phyloP scores from a whole-genome alignment of 2,329 filamentous ascomycete genomes.

The Ophiostoma sp. region DNA sequence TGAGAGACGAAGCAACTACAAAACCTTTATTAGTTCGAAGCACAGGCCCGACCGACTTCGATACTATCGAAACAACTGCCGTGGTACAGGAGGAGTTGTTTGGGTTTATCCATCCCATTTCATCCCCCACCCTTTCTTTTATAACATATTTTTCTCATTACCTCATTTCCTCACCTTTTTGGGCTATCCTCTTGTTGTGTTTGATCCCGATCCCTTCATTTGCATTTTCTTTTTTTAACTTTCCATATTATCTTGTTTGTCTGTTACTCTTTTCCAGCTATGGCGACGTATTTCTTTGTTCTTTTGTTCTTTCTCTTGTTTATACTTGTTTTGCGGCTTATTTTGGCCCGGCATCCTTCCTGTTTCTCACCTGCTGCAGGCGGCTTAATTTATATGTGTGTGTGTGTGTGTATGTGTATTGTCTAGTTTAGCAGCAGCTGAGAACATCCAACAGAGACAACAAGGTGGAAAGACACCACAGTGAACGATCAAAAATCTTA shows the following conservation, averaged over 20 bases:
- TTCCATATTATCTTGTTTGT: conserved; percentile 24
- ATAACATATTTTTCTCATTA: background rate
- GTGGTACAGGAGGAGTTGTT: background rate
- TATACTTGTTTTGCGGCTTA: background rate
- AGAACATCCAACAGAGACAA: conserved; percentile 18
- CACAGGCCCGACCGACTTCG: background rate
- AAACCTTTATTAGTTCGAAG: background rate
- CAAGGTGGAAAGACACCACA: conserved; percentile 10
- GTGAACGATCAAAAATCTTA: conserved; percentile 7
- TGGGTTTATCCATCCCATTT: background rate
- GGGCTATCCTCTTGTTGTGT: conserved; percentile 2
- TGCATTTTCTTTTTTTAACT: conserved; percentile 22
- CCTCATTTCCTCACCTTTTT: background rate
- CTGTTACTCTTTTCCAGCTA: conserved; percentile 33
- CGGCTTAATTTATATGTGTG: conserved; percentile 25
- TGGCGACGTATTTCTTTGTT: conserved; percentile 12
- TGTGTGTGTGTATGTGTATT: conserved; percentile 14
- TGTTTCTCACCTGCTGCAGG: conserved; percentile 25
- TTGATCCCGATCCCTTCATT: conserved; percentile 9
- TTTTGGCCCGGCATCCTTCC: conserved; percentile 11
- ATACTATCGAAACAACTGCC: background rate
- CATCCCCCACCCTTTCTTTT: background rate
- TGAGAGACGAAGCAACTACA: background rate
- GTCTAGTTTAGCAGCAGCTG: conserved; percentile 24
- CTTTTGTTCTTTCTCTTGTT: conserved; percentile 21